These are phyloP conservation scores for Fusarium sp. DNA, from an alignment of 2,329 filamentous ascomycete species.

Conservation along the genomic window DNA sequence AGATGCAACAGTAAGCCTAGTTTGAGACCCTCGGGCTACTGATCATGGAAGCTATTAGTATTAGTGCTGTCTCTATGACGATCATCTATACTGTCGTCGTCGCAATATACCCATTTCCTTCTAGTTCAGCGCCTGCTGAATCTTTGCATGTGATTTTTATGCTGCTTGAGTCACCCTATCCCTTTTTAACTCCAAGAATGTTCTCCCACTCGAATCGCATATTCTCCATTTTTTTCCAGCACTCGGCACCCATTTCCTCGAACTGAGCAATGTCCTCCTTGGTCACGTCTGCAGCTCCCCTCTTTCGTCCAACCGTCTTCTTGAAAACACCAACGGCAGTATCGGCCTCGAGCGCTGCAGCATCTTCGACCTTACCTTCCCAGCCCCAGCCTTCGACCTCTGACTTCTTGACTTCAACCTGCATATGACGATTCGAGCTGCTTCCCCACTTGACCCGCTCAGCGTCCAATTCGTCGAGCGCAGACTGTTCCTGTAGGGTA, in stretches of 20 bases:
- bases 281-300: constrained; percentile 69
- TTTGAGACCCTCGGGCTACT: background rate
- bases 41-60: constrained; percentile 8
- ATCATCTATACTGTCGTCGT: constrained; percentile 33
- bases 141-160: constrained; percentile 2
- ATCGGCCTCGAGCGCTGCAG: constrained; percentile 58
- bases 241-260: constrained; percentile 69
- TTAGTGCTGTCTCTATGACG: constrained; percentile 16
- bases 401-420: constrained; percentile 76
- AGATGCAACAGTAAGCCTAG: background rate
- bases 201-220: constrained; percentile 75
- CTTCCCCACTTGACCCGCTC: constrained; percentile 86
- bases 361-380: constrained; percentile 67
- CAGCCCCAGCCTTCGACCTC: constrained; percentile 91
- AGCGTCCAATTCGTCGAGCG: constrained; percentile 68
- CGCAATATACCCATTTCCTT: constrained; percentile 44
- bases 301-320: constrained; percentile 69
- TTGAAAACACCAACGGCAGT: constrained; percentile 61
- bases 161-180: constrained; percentile 1
- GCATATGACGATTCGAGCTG: constrained; percentile 69
- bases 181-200: constrained; percentile 41
- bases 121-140: constrained; percentile 14
- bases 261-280: constrained; percentile 71
- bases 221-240: constrained; percentile 79
- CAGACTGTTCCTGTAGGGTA: constrained; percentile 73